phyloP scores from a whole-genome alignment of 2,329 filamentous ascomycete genomes.

The Cladosporium sp. region DNA sequence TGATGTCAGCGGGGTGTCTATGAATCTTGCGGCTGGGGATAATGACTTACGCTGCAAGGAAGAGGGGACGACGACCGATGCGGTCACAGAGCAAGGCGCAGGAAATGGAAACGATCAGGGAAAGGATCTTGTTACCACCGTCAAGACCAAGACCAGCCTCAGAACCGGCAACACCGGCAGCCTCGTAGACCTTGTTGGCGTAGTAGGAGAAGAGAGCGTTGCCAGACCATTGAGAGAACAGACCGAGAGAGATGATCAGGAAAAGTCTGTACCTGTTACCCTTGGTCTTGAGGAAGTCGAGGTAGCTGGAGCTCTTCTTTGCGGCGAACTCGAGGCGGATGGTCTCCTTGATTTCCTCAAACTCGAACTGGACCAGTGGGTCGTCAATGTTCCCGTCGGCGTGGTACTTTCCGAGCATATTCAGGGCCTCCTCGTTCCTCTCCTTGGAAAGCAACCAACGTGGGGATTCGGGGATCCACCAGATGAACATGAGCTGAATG shows the following conservation, averaged over 20 bases:
- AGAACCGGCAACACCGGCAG: conserved; percentile 26
- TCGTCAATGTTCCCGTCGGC: conserved; percentile 56
- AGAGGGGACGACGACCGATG: conserved; percentile 27
- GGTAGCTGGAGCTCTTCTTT: conserved; percentile 40
- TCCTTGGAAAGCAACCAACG: conserved; percentile 54
- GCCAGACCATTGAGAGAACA: conserved; percentile 54
- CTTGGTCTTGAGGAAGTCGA: conserved; percentile 54
- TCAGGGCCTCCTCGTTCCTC: conserved; percentile 35
- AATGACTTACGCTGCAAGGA: conserved; percentile 22
- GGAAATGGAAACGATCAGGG: conserved; percentile 53
- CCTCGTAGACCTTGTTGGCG: conserved; percentile 25
- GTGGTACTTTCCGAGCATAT: conserved; percentile 57
- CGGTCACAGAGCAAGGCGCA: conserved; percentile 29
- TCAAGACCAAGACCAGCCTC: conserved; percentile 36
- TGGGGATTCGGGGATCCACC: conserved; percentile 51
- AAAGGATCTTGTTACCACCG: conserved; percentile 55
- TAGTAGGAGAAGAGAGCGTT: conserved; percentile 44
- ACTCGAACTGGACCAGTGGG: conserved; percentile 61
- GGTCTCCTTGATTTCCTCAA: conserved; percentile 61
- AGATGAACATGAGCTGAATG: conserved; percentile 39
- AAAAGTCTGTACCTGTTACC: conserved; percentile 50
- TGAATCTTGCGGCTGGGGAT: background rate
- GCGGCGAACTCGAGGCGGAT: conserved; percentile 48
- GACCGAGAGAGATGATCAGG: conserved; percentile 46
- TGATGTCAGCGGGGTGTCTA: background rate